A percentile compares a stretch with the other conserved stretches of the same genome.
These are phyloP conservation scores for Psilocybe sp. DNA, from an alignment of 768 basidiomycete genomes.

Conservation along the genomic window DNA sequence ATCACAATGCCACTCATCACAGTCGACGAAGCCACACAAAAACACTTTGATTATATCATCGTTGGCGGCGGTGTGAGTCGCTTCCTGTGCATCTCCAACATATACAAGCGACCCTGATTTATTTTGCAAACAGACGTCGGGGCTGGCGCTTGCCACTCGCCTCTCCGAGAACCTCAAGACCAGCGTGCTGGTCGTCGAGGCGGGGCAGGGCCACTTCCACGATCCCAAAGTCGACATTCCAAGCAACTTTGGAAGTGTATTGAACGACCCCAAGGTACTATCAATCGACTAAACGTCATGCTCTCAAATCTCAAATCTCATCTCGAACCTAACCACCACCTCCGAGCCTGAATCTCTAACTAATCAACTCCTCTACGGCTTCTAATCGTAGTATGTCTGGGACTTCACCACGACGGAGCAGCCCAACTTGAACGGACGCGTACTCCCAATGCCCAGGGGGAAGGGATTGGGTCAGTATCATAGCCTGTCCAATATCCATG, in stretches of 20 bases:
- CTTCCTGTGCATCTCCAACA: neutral
- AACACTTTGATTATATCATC: slow-evolving; percentile 14
- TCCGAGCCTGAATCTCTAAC: no score
- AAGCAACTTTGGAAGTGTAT: slow-evolving; percentile 24
- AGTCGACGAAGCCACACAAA: slow-evolving; percentile 4
- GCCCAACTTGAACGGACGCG: slow-evolving; percentile 21
- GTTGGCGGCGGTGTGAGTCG: slow-evolving; percentile 17
- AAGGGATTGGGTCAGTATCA: slow-evolving; percentile 30
- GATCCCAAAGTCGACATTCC: slow-evolving; percentile 33
- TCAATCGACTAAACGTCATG: no score
- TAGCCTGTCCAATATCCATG: no score
- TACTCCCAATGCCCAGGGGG: slow-evolving; percentile 26
- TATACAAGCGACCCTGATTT: no score
- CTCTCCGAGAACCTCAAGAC: slow-evolving; percentile 27
- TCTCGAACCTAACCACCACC: no score
- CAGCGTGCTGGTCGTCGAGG: slow-evolving; percentile 36
- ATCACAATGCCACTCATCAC: slow-evolving; percentile 11
- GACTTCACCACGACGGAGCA: slow-evolving; percentile 28
- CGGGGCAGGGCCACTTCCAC: slow-evolving; percentile 28
- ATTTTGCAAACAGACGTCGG: neutral
- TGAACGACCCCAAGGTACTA: slow-evolving; percentile 25
- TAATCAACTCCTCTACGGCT: no score
- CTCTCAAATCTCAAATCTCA: no score
- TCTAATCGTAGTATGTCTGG: slow-evolving; percentile 32
- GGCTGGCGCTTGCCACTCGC: slow-evolving; percentile 29